Evolutionary conservation across 2,329 filamentous ascomycete species (phyloP).

Genomic region (Cadophora luteo-olivacea): DNA sequence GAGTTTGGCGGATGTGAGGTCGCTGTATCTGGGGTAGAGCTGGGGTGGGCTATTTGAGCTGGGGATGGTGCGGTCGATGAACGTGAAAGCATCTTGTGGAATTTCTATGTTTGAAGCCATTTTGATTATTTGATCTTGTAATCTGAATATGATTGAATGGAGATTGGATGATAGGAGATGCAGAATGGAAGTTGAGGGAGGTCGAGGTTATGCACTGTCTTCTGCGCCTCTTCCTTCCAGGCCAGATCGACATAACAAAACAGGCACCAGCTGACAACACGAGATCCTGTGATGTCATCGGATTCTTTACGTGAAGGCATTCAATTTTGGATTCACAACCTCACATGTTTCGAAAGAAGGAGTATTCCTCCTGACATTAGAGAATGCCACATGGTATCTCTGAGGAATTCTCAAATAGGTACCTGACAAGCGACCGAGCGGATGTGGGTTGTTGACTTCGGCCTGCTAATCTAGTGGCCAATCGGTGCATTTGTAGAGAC

Average conservation of each 20-base stretch:
- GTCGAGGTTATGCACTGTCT: neutral
- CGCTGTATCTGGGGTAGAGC: slow-evolving; percentile 19
- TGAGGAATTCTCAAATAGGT: too few species aligned
- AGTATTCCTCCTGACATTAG: too few species aligned
- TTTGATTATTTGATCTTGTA: too few species aligned
- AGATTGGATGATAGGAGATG: neutral
- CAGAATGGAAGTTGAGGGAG: neutral
- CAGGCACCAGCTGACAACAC: neutral
- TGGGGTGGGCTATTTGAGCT: slow-evolving; percentile 4
- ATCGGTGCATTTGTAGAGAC: too few species aligned
- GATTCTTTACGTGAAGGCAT: neutral
- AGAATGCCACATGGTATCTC: too few species aligned
- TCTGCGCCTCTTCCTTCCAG: neutral
- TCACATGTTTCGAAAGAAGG: too few species aligned
- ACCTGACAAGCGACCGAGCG: too few species aligned
- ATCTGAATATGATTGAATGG: neutral
- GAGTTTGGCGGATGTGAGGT: slow-evolving; percentile 19
- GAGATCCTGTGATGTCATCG: neutral
- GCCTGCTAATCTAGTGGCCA: too few species aligned
- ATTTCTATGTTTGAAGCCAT: slow-evolving; percentile 19
- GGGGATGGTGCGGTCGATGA: slow-evolving; percentile 19
- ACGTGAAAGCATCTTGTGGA: slow-evolving; percentile 17
- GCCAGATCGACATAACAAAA: neutral
- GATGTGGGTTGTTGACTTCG: too few species aligned
- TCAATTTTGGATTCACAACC: too few species aligned